phyloP scores from a whole-genome alignment of 1,139 yeast species.

The Candida sp. region DNA sequence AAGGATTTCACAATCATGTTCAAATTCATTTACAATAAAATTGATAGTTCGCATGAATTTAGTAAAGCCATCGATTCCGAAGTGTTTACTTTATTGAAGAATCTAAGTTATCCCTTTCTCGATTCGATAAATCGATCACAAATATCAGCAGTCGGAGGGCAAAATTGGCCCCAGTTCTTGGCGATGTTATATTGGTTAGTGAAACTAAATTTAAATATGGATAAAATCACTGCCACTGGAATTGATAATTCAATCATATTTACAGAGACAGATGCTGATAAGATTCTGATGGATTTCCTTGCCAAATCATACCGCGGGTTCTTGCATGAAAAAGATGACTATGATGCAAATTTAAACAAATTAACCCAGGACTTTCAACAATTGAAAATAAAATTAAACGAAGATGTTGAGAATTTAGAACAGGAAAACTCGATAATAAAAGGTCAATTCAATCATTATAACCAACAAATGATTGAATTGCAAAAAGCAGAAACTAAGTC shows the following conservation, averaged over 20 bases:
- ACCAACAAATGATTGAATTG: constrained; percentile 25
- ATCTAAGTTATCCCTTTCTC: constrained; percentile 73
- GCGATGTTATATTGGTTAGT: constrained; percentile 84
- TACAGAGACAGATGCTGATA: constrained; percentile 48
- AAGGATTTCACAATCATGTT: constrained; percentile 78
- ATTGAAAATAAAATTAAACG: constrained; percentile 31
- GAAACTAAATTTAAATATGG: constrained; percentile 43
- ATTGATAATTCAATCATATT: constrained; percentile 18
- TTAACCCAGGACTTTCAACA: constrained; percentile 51
- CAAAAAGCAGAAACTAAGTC: constrained; percentile 53
- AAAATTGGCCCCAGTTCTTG: constrained; percentile 80
- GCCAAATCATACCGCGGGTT: constrained; percentile 66
- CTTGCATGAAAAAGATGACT: constrained; percentile 62
- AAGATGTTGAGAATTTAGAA: constrained; percentile 36
- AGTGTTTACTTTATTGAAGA: constrained; percentile 63
- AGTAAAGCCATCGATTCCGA: constrained; percentile 66
- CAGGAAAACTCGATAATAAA: constrained; percentile 43
- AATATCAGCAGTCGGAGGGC: constrained; percentile 89
- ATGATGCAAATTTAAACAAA: constrained; percentile 49
- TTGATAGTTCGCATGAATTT: constrained; percentile 80
- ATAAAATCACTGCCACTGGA: constrained; percentile 2
- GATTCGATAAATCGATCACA: constrained; percentile 81
- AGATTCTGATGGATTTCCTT: constrained; percentile 63
- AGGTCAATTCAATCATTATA: constrained; percentile 19
- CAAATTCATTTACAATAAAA: constrained; percentile 70